A percentile compares a stretch with the other conserved stretches of the same genome.
phyloP scores from a whole-genome alignment of 2,329 filamentous ascomycete genomes.

The Cladosporium sp. region DNA sequence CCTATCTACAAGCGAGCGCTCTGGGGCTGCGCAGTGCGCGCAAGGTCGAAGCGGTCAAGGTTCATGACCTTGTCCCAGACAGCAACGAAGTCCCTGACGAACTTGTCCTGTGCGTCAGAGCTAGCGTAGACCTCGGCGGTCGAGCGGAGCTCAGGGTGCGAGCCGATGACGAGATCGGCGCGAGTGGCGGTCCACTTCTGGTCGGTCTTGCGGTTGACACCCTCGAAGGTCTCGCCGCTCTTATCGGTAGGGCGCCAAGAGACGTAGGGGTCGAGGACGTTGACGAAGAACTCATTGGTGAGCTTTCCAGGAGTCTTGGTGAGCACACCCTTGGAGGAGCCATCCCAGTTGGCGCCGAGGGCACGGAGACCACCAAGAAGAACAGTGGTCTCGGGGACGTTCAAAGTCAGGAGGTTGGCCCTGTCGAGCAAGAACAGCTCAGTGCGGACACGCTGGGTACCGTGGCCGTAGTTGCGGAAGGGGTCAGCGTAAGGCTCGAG shows the following conservation, averaged over 20 bases:
- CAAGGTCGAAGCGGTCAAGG: constrained; percentile 67
- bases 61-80: constrained; percentile 78
- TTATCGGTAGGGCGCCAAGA: constrained; percentile 61
- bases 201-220: constrained; percentile 66
- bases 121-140: constrained; percentile 70
- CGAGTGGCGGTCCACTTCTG: constrained; percentile 70
- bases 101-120: constrained; percentile 62
- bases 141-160: constrained; percentile 73
- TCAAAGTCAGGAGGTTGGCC: constrained; percentile 69
- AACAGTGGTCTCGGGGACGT: constrained; percentile 70
- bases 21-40: constrained; percentile 20
- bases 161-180: constrained; percentile 69
- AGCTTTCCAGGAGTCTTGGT: constrained; percentile 68
- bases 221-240: constrained; percentile 63
- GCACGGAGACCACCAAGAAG: constrained; percentile 72
- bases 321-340: constrained; percentile 67
- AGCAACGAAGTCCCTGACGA: constrained; percentile 69
- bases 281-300: constrained; percentile 81
- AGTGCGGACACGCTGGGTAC: constrained; percentile 60
- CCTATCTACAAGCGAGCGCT: constrained; percentile 24
- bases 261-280: constrained; percentile 69
- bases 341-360: constrained; percentile 71
- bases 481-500: constrained; percentile 72
- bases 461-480: constrained; percentile 77
- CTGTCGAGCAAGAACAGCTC: constrained; percentile 73